Evolutionary conservation across 306 rosid genomes (phyloP), one percentile per base, ranked within the genome.

Genomic region (Malus orientalis): DNA sequence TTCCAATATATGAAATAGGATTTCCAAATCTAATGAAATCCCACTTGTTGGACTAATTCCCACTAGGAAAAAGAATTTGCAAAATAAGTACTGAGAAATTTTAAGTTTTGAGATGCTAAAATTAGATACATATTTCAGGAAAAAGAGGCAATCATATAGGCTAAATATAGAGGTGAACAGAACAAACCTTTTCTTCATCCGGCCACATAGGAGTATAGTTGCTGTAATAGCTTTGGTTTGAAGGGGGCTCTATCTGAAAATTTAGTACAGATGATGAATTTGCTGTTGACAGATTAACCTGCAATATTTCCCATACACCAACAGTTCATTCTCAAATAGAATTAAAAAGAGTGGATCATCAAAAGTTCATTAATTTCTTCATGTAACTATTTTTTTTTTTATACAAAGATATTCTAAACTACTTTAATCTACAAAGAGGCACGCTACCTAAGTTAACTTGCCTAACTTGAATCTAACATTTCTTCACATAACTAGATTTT

Each of bases 241-340:
- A 94, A 94, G 98, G 98, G 98, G 92, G 98, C 97, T 94, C 98
- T 79, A 74, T 76, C 55, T 81, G 75, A 76, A 67, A 87, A 79
- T 75, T 84, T 65, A 81, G 75, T 59, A 79, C 74, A 66, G 85
- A 68, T 75, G 88, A 79, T 55, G 87, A 81, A 85, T 62, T 83
- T 33, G 87, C 80, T 45, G 86, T 55, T 53, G 91, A 81, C 29
- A 66, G 86, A 83, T 80, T 89, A 86, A 88, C 89, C 98, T 94
- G 45, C 86, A 80, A 8, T 19, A 38, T 20, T 58, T 36, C 82
- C 65, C 76, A 76, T 3, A 83, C 61, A 76, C 42, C 75, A 80
- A 76, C 8, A 63, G 18, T 44, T 77, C 71, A 38, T 40, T 58
- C 65, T 55, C 36, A 29, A 42, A 49, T 25, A 73, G 12, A 44